Percentiles rank a stretch among this genome's conserved stretches.
These are phyloP conservation scores for Prunella vulgaris DNA, from an alignment of 257 asterid species.

Conservation along the genomic window DNA sequence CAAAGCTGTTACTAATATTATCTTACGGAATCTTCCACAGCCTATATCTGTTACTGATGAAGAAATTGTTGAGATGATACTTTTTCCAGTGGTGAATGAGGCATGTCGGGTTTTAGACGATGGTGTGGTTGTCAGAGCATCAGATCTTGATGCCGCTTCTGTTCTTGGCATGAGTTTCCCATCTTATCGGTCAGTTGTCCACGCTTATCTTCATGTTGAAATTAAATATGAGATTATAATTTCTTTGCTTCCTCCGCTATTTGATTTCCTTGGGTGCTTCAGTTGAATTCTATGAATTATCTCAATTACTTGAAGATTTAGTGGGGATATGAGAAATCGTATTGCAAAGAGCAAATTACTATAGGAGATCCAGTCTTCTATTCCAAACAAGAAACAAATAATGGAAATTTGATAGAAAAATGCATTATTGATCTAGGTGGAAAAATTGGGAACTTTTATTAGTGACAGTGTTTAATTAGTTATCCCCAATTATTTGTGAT, in stretches of 20 bases:
- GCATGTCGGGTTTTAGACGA: slow-evolving; percentile 92
- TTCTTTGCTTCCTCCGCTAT: not conserved
- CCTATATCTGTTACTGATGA: slow-evolving; percentile 76
- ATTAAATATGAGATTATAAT: not conserved
- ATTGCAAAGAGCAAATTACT: not conserved
- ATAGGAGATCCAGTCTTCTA: not conserved
- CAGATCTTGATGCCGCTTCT: slow-evolving; percentile 91
- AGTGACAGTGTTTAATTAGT: not conserved
- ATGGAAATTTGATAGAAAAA: not conserved
- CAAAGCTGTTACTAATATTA: not conserved
- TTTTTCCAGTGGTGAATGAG: slow-evolving; percentile 93
- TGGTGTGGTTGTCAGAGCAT: slow-evolving; percentile 79
- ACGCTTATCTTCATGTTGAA: not conserved
- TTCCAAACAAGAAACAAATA: not conserved
- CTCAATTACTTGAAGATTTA: not conserved
- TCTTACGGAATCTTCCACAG: slow-evolving; percentile 40
- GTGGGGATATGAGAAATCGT: not conserved
- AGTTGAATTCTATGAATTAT: slow-evolving; percentile 1
- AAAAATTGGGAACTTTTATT: not conserved
- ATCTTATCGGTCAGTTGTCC: slow-evolving; percentile 71
- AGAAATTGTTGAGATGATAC: slow-evolving; percentile 88
- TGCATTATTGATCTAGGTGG: not conserved
- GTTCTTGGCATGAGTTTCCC: slow-evolving; percentile 99
- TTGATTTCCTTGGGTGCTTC: not conserved
- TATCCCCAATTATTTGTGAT: not conserved